phyloP scores from a whole-genome alignment of 345 rosid species.

The Hypericum androsaemum region DNA sequence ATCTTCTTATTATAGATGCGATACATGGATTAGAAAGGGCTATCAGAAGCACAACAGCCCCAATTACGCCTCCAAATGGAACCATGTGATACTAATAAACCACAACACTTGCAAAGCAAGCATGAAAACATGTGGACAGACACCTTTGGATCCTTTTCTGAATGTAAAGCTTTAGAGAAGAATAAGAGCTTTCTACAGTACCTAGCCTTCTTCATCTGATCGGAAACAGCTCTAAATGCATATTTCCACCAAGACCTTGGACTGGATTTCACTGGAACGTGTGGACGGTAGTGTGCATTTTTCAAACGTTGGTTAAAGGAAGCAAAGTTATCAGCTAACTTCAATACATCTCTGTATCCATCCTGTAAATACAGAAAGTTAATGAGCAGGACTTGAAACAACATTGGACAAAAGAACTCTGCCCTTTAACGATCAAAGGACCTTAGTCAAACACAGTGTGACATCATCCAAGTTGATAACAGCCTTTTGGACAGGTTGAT shows the following conservation, averaged over 20 bases:
- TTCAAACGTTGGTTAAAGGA: slow-evolving; percentile 81
- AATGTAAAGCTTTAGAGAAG: not conserved
- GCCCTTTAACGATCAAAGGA: slow-evolving; percentile 16
- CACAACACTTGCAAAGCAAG: no score
- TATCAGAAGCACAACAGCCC: no score
- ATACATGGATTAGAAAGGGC: no score
- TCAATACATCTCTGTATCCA: slow-evolving; percentile 75
- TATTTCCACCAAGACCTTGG: slow-evolving; percentile 96
- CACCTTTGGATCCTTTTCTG: no score
- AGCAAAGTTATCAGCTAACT: slow-evolving; percentile 87
- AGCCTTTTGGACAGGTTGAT: slow-evolving; percentile 72
- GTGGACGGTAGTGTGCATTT: slow-evolving; percentile 84
- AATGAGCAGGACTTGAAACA: slow-evolving; percentile 3
- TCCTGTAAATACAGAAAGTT: slow-evolving; percentile 42
- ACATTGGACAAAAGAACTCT: no score
- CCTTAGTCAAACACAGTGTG: slow-evolving; percentile 90
- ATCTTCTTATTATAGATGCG: no score
- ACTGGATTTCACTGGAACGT: slow-evolving; percentile 51
- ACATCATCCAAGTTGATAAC: slow-evolving; percentile 83
- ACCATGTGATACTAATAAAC: no score
- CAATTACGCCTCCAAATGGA: no score
- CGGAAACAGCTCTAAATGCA: slow-evolving; percentile 74
- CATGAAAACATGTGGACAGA: no score
- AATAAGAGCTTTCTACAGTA: slow-evolving; percentile 15
- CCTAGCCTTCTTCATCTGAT: slow-evolving; percentile 82